phyloP scores from a whole-genome alignment of 148 eudicot genomes.

The Talinum fruticosum region DNA sequence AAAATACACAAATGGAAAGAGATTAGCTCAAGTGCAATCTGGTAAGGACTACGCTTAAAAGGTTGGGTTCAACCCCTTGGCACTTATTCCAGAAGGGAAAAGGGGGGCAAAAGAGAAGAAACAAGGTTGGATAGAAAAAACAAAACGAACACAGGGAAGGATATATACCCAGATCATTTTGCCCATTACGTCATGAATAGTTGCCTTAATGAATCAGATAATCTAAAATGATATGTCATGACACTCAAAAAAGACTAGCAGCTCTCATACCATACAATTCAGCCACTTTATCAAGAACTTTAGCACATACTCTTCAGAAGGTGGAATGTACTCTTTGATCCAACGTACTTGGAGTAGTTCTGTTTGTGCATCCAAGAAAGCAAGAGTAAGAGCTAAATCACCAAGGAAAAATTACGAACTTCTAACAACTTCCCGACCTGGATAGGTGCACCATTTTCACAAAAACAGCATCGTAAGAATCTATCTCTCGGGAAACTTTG shows the following conservation, averaged over 20 bases:
- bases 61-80: too few species aligned
- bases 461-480: conserved; percentile 75
- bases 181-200: conserved; percentile 96
- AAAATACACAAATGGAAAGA: background rate
- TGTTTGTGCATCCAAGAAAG: conserved; percentile 30
- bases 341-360: conserved; percentile 85
- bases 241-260: conserved; percentile 20
- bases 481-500: conserved; percentile 91
- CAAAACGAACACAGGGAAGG: background rate
- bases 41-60: background rate
- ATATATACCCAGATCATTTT: conserved; percentile 84
- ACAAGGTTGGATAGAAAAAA: background rate
- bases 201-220: conserved; percentile 60
- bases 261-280: conserved; percentile 74
- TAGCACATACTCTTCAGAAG: conserved; percentile 97
- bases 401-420: background rate
- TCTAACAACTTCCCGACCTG: conserved; percentile 44
- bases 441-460: conserved; percentile 96
- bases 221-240: background rate
- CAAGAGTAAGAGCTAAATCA: conserved; percentile 1
- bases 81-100: background rate
- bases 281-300: conserved; percentile 98
- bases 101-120: background rate
- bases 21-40: background rate
- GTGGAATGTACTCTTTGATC: conserved; percentile 91